Evolutionary conservation across 202 grass and related monocot genomes (phyloP).

Genomic region (Panicum virgatum): DNA sequence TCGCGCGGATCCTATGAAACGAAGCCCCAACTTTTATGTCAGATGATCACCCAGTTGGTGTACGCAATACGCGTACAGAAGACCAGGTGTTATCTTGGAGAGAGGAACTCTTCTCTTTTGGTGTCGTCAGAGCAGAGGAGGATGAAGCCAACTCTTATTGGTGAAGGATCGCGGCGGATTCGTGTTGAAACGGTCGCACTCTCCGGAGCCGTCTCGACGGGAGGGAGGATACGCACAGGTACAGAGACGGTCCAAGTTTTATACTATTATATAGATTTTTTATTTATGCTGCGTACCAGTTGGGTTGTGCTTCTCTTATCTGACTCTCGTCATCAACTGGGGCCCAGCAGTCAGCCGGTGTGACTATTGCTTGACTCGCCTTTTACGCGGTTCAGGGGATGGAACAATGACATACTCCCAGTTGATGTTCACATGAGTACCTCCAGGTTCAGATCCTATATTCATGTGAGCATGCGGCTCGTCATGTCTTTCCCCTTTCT

Average conservation of each 20-base stretch:
- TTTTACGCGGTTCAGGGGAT: background rate
- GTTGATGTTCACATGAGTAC: too few relatives aligned
- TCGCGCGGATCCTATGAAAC: background rate
- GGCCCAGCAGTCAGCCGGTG: constrained; percentile 27
- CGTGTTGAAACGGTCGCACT: constrained; percentile 40
- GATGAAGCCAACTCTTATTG: constrained; percentile 26
- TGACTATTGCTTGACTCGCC: background rate
- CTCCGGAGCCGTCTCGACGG: constrained; percentile 6
- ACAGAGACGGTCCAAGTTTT: constrained; percentile 23
- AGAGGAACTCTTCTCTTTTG: background rate
- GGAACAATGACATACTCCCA: background rate
- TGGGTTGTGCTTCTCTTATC: constrained; percentile 28
- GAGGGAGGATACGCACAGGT: background rate
- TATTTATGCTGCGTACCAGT: background rate
- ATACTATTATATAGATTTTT: background rate
- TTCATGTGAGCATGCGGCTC: constrained; percentile 1
- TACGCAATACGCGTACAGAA: background rate
- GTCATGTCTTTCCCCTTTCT: background rate
- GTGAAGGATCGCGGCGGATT: background rate
- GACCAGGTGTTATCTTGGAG: background rate
- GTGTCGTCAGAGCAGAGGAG: background rate
- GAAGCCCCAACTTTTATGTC: background rate
- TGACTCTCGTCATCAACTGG: background rate
- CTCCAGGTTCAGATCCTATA: background rate
- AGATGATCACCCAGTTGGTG: background rate